These are phyloP conservation scores for Ananas comosus DNA, from an alignment of 176 grass and related monocot species.

Conservation along the genomic window DNA sequence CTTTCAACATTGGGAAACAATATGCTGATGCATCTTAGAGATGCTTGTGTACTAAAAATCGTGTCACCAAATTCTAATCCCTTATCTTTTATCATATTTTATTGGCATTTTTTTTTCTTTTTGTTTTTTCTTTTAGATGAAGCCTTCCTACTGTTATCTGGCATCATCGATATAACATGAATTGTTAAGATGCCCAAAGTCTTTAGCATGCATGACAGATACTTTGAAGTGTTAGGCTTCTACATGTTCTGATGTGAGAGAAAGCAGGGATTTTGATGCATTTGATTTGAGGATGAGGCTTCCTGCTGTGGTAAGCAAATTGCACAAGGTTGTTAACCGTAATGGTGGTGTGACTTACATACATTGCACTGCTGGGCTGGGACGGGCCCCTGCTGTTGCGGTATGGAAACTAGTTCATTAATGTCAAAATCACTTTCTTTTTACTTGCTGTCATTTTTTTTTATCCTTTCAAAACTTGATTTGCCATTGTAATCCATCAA, in stretches of 20 bases:
- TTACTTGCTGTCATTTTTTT: background rate
- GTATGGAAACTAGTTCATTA: slow-evolving; percentile 31
- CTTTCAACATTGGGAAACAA: too few species aligned
- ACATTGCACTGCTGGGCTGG: slow-evolving; percentile 98
- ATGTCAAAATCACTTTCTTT: background rate
- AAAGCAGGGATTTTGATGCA: slow-evolving; percentile 95
- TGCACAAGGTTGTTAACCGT: slow-evolving; percentile 56
- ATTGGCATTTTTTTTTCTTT: too few species aligned
- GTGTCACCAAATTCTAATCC: too few species aligned
- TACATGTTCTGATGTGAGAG: slow-evolving; percentile 13
- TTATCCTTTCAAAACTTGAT: background rate
- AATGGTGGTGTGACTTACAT: slow-evolving; percentile 91
- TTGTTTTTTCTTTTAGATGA: too few species aligned
- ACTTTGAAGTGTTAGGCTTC: slow-evolving; percentile 9
- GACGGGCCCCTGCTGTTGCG: slow-evolving; percentile 85
- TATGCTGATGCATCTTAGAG: too few species aligned
- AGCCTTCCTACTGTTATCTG: too few species aligned
- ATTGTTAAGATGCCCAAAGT: background rate
- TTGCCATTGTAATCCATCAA: background rate
- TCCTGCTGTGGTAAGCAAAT: slow-evolving; percentile 84
- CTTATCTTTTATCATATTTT: too few species aligned
- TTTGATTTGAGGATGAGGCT: slow-evolving; percentile 97
- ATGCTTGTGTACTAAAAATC: too few species aligned
- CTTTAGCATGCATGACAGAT: background rate
- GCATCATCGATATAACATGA: background rate